These are phyloP conservation scores for Zoysia matrella DNA, from an alignment of 202 grass and related monocot species.

Conservation along the genomic window DNA sequence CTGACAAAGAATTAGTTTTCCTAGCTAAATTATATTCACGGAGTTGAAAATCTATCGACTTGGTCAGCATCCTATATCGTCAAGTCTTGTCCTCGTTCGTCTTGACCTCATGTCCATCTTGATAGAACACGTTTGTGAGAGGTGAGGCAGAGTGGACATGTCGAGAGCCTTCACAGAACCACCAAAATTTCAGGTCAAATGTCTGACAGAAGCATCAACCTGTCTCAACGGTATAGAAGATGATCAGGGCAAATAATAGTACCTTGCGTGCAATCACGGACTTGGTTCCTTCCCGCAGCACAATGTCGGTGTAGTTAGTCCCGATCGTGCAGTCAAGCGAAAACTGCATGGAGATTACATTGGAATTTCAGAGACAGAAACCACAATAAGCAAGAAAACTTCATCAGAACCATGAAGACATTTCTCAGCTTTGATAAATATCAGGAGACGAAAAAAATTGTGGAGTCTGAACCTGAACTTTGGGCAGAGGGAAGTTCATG, in stretches of 20 bases:
- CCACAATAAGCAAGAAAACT: not conserved
- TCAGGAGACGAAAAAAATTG: not conserved
- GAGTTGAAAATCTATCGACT: not conserved
- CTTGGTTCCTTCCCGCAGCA: slow-evolving; percentile 47
- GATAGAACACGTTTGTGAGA: slow-evolving; percentile 74
- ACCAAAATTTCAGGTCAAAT: not conserved
- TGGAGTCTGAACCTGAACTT: slow-evolving; percentile 50
- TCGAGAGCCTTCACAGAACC: slow-evolving; percentile 51
- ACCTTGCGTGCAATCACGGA: slow-evolving; percentile 57
- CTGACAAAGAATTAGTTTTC: not conserved
- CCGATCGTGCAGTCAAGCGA: slow-evolving; percentile 75
- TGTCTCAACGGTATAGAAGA: not conserved
- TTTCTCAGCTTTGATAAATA: not conserved
- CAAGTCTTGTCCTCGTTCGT: slow-evolving; percentile 16
- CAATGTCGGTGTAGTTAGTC: slow-evolving; percentile 74
- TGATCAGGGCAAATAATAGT: not conserved
- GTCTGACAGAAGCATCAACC: not conserved
- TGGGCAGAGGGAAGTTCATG: slow-evolving; percentile 70
- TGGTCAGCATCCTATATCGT: slow-evolving; percentile 47
- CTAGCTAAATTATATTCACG: not conserved
- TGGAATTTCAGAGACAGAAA: not conserved
- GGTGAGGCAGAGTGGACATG: slow-evolving; percentile 61
- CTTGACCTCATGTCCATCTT: slow-evolving; percentile 48
- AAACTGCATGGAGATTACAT: slow-evolving; percentile 48
- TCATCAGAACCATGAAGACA: not conserved